Conservation (phyloP, 495 filamentous ascomycete species). For the Penicillium manginii region DNA sequence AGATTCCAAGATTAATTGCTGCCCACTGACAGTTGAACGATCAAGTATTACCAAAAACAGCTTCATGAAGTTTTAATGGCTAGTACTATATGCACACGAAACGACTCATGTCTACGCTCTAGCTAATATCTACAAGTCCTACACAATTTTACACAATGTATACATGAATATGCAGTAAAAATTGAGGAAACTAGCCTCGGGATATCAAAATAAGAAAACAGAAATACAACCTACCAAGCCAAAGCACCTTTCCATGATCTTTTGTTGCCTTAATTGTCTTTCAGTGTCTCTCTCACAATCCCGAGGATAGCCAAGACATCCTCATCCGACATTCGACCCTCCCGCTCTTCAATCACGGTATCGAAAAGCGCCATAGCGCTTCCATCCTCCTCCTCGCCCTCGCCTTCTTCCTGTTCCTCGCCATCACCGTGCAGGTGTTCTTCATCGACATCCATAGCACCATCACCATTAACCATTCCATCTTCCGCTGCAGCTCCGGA, state of each 20-base stretch:
- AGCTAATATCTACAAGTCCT: too few species aligned
- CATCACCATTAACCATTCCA: slow-evolving; percentile 25
- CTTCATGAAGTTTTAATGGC: too few species aligned
- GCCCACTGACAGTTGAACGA: too few species aligned
- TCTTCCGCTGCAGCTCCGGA: slow-evolving; percentile 14
- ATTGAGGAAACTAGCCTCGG: slow-evolving; percentile 1
- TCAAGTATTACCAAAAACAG: too few species aligned
- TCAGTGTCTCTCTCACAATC: slow-evolving; percentile 43
- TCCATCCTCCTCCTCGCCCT: slow-evolving; percentile 37
- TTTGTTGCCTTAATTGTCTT: slow-evolving; percentile 19
- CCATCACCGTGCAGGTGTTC: slow-evolving; percentile 24
- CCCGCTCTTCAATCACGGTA: slow-evolving; percentile 50
- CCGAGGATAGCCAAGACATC: slow-evolving; percentile 39
- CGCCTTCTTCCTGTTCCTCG: slow-evolving; percentile 28
- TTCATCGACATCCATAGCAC: slow-evolving; percentile 30
- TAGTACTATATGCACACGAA: too few species aligned
- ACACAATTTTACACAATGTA: too few species aligned
- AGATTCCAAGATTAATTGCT: too few species aligned
- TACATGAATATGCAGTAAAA: neutral
- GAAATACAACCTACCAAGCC: neutral
- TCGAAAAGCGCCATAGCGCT: slow-evolving; percentile 45
- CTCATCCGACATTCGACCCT: slow-evolving; percentile 42
- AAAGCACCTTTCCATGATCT: neutral
- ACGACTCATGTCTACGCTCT: too few species aligned
- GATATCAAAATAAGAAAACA: slow-evolving; percentile 14